Evolutionary conservation across 345 rosid genomes (phyloP), one percentile per base, ranked within the genome.

Genomic region (Trapa incisa): DNA sequence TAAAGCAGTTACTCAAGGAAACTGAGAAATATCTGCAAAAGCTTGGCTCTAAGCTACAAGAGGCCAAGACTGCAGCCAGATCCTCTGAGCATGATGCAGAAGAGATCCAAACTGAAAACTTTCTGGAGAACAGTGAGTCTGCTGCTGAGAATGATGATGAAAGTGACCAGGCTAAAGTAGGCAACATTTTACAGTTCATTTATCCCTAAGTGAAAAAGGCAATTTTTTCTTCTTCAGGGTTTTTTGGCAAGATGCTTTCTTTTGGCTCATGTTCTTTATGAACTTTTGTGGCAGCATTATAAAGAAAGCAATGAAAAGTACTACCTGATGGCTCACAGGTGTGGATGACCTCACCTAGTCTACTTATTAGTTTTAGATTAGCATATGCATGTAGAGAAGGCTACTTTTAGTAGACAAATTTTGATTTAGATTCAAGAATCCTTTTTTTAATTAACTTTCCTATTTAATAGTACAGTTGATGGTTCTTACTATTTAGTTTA

Each of bases 271-370:
- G 60, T 69, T 58, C 14, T 35, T 22, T 53, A 54, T 52, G n/a
- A 65, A 36, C 35, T 65, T 70, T 67, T 35, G 76, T 68, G 75
- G 84, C 89, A 91, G 97, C 96, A 91, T 76, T 91, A 88, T 69
- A 47, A 87, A 85, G 97, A 91, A 77, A 91, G 97, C 87, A 91
- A 89, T 73, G 97, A 91, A 73, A 91, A 91, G 78, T 91, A 91
- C 83, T 91, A 91, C 71, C 9, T 86, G 86, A 91, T 91, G 97
- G 97, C 97, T 64, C 97, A 91, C 76, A 91, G 97, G 97, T 91
- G 64, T 57, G 53, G 58, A 32, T 69, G 47, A n/a, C 32, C 37
- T 53, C 33, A 32, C 13, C 48, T 43, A 1, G 22, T 64, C 66
- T 60, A 62, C 35, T 57, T 22, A 22, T 35, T 33, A 5, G 54